Conservation (phyloP, 441 rosid species). For the Adansonia madagascariensis region DNA sequence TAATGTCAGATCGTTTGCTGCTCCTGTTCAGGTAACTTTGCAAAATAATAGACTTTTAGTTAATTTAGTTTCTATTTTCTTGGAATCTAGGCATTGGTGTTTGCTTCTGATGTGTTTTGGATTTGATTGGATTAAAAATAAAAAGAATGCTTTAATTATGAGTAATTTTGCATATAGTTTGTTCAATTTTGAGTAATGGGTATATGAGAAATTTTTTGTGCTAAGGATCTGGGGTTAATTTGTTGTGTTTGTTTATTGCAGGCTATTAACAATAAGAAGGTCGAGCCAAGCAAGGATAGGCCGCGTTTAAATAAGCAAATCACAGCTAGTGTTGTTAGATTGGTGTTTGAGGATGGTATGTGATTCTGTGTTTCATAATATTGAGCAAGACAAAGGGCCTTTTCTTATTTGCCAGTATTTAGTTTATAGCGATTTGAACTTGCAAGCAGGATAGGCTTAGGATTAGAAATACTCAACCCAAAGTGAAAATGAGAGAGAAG, state of each 20-base stretch:
- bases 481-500: not conserved
- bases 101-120: not conserved
- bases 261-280: constrained; percentile 47
- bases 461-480: not conserved
- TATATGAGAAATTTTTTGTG: not conserved
- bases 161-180: not conserved
- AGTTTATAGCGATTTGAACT: not conserved
- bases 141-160: not conserved
- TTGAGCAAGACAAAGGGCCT: not conserved
- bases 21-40: constrained; percentile 49
- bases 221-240: not conserved
- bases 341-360: constrained; percentile 63
- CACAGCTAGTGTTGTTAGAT: constrained; percentile 46
- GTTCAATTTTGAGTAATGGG: not conserved
- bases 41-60: not conserved
- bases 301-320: constrained; percentile 53
- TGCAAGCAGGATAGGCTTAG: not conserved
- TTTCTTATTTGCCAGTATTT: not conserved
- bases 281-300: constrained; percentile 36
- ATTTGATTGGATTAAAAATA: constrained; percentile 6
- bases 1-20: constrained; percentile 55
- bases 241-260: constrained; percentile 30
- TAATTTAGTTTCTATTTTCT: not conserved
- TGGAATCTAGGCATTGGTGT: not conserved
- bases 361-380: not conserved